Percentiles rank a stretch among this genome's conserved stretches.
Conservation (phyloP, 495 filamentous ascomycete genomes). For the Penicillium simplicissimum region DNA sequence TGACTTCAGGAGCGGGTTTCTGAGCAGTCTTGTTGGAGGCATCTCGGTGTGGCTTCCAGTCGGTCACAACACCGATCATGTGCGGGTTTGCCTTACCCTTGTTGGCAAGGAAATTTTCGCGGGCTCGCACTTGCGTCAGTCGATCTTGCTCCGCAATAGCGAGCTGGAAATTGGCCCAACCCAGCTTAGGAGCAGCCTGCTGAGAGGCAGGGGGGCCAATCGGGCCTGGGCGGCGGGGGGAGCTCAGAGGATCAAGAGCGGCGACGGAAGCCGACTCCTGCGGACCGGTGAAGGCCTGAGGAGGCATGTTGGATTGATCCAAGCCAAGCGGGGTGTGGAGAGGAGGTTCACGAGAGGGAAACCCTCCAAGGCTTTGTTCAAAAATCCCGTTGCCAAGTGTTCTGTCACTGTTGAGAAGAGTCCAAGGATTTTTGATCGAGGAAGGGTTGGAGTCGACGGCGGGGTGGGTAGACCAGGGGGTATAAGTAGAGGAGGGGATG, state of each 20-base stretch:
- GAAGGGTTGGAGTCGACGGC: slow-evolving; percentile 39
- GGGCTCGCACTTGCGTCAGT: slow-evolving; percentile 40
- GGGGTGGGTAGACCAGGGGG: slow-evolving; percentile 41
- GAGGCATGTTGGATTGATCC: slow-evolving; percentile 39
- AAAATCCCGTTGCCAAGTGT: slow-evolving; percentile 81
- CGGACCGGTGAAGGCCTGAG: slow-evolving; percentile 36
- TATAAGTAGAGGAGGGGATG: slow-evolving; percentile 34
- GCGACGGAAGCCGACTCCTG: slow-evolving; percentile 36
- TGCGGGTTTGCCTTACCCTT: slow-evolving; percentile 32
- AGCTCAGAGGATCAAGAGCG: slow-evolving; percentile 40
- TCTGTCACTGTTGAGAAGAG: slow-evolving; percentile 67
- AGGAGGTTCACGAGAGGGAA: slow-evolving; percentile 41
- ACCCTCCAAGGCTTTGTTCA: slow-evolving; percentile 57
- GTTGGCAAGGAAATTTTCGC: slow-evolving; percentile 38
- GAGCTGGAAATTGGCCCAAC: slow-evolving; percentile 52
- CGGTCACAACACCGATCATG: slow-evolving; percentile 43
- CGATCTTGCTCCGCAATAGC: slow-evolving; percentile 46
- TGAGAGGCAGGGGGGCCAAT: slow-evolving; percentile 55
- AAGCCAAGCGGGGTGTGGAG: slow-evolving; percentile 41
- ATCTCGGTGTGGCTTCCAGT: slow-evolving; percentile 56
- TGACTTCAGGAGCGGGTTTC: slow-evolving; percentile 40
- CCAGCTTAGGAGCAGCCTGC: slow-evolving; percentile 1
- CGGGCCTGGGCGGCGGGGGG: slow-evolving; percentile 47
- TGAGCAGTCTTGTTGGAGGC: slow-evolving; percentile 36
- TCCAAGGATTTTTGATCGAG: slow-evolving; percentile 68